These are phyloP conservation scores for Phialemonium atrogriseum DNA, from an alignment of 2,329 filamentous ascomycete species.

Conservation along the genomic window DNA sequence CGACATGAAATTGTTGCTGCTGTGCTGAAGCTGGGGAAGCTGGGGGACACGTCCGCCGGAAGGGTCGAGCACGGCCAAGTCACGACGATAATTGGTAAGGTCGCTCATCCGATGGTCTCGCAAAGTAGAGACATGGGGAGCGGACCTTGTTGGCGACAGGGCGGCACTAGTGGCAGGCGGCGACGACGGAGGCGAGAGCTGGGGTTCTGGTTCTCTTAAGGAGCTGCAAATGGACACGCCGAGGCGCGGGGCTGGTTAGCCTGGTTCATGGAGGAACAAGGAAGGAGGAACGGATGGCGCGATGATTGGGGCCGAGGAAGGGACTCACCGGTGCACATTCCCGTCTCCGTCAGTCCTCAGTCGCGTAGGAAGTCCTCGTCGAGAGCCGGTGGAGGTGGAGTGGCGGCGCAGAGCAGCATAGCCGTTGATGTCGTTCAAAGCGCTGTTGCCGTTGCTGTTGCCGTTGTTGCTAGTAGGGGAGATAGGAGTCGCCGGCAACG, in stretches of 20 bases:
- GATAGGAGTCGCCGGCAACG: constrained; percentile 23
- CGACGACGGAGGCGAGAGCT: constrained; percentile 43
- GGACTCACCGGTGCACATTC: constrained; percentile 1
- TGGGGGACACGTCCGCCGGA: constrained; percentile 40
- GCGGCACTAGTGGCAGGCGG: constrained; percentile 33
- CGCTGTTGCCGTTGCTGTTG: background rate
- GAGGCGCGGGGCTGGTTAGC: constrained; percentile 1
- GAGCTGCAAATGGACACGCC: constrained; percentile 4
- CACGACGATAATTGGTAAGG: constrained; percentile 62
- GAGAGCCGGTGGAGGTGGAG: no score
- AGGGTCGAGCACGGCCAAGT: constrained; percentile 60
- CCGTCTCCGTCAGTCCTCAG: constrained; percentile 14
- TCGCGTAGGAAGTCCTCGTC: constrained; percentile 17
- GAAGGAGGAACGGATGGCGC: background rate
- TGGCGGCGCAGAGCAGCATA: no score
- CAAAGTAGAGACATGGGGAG: constrained; percentile 36
- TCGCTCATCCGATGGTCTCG: constrained; percentile 53
- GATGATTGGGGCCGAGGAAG: background rate
- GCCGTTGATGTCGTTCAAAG: no score
- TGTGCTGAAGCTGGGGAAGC: constrained; percentile 54
- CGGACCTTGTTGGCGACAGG: constrained; percentile 33
- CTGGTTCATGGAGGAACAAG: background rate
- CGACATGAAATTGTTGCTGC: constrained; percentile 28
- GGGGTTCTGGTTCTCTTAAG: constrained; percentile 27
- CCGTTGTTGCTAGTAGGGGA: constrained; percentile 2